A percentile compares a stretch with the other conserved stretches of the same genome.
phyloP scores from a whole-genome alignment of 169 alveolate species.

The Plasmodium berghei region DNA sequence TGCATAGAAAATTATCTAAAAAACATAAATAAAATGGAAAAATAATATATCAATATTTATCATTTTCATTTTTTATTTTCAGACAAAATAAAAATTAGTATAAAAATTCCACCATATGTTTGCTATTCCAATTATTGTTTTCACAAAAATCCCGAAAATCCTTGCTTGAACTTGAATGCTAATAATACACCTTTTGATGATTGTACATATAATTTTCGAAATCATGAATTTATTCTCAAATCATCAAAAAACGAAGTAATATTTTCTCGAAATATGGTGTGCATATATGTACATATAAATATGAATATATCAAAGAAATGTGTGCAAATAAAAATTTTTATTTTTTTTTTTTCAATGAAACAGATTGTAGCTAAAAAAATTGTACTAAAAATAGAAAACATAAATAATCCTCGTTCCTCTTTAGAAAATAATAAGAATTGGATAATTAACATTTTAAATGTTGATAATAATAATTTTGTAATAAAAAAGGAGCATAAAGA shows the following conservation, averaged over 20 bases:
- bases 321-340: neutral
- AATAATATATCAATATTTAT: neutral
- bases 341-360: no score
- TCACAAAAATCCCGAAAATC: slow-evolving; percentile 13
- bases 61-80: neutral
- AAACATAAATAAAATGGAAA: no score
- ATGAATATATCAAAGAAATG: neutral
- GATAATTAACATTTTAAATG: slow-evolving; percentile 12
- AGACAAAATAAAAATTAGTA: slow-evolving; percentile 42
- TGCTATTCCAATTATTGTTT: slow-evolving; percentile 63
- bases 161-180: slow-evolving; percentile 27
- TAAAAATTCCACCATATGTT: slow-evolving; percentile 33
- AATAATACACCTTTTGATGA: slow-evolving; percentile 14
- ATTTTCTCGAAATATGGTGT: neutral
- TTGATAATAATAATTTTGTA: slow-evolving; percentile 2
- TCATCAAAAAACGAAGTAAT: slow-evolving; percentile 17
- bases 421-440: slow-evolving; percentile 43
- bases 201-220: slow-evolving; percentile 32
- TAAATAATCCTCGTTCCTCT: slow-evolving; percentile 26
- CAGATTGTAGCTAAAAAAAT: slow-evolving; percentile 3
- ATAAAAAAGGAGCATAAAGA: slow-evolving; percentile 27
- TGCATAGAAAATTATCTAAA: no score
- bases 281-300: neutral
- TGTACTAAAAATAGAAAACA: slow-evolving; percentile 13
- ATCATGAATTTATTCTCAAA: slow-evolving; percentile 24